These are phyloP conservation scores for Hirsutella thompsonii DNA, from an alignment of 2,329 filamentous ascomycete genomes.

Conservation along the genomic window DNA sequence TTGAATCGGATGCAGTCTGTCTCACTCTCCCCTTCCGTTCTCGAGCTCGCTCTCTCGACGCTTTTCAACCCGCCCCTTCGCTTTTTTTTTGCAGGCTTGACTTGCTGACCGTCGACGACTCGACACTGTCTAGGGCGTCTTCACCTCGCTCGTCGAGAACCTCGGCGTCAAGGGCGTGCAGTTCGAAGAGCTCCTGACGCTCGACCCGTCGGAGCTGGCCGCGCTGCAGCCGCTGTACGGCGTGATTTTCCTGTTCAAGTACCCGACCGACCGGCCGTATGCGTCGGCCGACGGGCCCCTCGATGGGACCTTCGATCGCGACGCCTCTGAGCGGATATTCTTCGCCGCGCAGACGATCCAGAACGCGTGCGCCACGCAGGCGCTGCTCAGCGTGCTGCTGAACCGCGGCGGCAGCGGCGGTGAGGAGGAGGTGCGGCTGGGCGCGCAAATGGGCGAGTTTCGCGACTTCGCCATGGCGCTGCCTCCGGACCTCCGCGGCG, in stretches of 20 bases:
- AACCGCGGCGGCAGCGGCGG: conserved; percentile 66
- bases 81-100: too few relatives aligned
- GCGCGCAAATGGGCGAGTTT: conserved; percentile 59
- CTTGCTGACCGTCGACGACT: too few relatives aligned
- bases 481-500: conserved; percentile 56
- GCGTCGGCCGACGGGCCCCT: conserved; percentile 49
- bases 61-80: too few relatives aligned
- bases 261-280: conserved; percentile 57
- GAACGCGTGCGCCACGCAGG: conserved; percentile 95
- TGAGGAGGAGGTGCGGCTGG: too few relatives aligned
- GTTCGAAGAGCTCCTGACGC: conserved; percentile 88
- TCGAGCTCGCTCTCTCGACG: too few relatives aligned
- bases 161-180: conserved; percentile 89
- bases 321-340: conserved; percentile 66
- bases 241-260: conserved; percentile 99
- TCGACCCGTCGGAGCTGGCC: conserved; percentile 64
- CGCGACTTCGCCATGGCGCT: conserved; percentile 80
- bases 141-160: conserved; percentile 86
- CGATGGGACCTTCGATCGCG: conserved; percentile 71
- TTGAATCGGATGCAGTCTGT: conserved; percentile 87
- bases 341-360: conserved; percentile 97
- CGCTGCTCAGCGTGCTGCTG: conserved; percentile 78
- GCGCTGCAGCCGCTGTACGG: conserved; percentile 73
- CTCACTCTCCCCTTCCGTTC: conserved; percentile 7
- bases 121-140: conserved; percentile 55